Evolutionary conservation across 306 rosid genomes (phyloP).

Genomic region (Quercus mongolica): DNA sequence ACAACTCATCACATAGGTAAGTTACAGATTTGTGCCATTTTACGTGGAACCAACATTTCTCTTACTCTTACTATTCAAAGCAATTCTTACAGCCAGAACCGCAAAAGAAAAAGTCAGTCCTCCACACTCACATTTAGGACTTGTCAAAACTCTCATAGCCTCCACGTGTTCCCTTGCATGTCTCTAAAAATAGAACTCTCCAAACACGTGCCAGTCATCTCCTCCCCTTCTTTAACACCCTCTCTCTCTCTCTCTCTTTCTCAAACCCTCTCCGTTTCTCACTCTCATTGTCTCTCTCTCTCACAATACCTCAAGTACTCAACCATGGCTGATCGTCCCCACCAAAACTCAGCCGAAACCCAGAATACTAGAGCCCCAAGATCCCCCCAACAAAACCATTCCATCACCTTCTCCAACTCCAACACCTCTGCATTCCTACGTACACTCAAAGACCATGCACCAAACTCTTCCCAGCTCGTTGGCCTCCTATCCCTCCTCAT

Average conservation of each 20-base stretch:
- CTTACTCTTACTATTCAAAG: too few relatives aligned
- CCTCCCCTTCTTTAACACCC: background rate
- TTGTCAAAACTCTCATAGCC: background rate
- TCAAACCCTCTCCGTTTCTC: background rate
- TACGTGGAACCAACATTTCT: rapidly evolving
- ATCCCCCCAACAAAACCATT: background rate
- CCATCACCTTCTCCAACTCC: background rate
- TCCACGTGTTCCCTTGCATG: slow-evolving; percentile 66
- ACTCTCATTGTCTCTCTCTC: background rate
- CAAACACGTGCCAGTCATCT: slow-evolving; percentile 25
- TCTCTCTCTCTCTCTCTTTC: background rate
- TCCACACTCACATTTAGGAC: slow-evolving; percentile 11
- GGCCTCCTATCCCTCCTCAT: slow-evolving; percentile 48
- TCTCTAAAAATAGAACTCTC: slow-evolving; percentile 12
- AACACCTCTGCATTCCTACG: slow-evolving; percentile 23
- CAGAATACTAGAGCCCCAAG: slow-evolving; percentile 11
- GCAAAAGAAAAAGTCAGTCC: slow-evolving; percentile 24
- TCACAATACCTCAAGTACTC: background rate
- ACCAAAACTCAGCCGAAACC: slow-evolving; percentile 18
- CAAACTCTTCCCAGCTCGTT: slow-evolving; percentile 52
- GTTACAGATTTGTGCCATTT: rapidly evolving
- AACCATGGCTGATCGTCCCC: slow-evolving; percentile 58
- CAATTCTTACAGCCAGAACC: background rate
- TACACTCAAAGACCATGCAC: slow-evolving; percentile 39
- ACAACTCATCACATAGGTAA: rapidly evolving